Evolutionary conservation across 495 filamentous ascomycete species (phyloP), one percentile per base, ranked within the genome.

Genomic region (Mytilinidion resinicola): DNA sequence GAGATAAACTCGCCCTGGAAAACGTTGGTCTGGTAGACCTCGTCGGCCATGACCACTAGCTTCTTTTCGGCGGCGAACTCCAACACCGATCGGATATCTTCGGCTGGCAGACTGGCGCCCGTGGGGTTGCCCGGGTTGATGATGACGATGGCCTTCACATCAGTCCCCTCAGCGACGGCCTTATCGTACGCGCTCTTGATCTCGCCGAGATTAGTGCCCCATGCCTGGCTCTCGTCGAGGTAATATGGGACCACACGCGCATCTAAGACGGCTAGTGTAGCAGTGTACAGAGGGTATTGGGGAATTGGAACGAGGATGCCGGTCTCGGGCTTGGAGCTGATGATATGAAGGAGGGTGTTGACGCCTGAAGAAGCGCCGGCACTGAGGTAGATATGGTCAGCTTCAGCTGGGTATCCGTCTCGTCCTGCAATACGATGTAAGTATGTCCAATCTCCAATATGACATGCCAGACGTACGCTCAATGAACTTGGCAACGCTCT

Each of bases 111-210:
- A 56, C 85, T 90, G 49, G 90, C 90, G 59, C 93, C 93, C 0
- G 93, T 98, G 3, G 93, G 93, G 77, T 98, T 98, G 44, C 93
- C 93, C 1, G 93, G 93, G 79, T 98, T 98, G 77, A 98, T 97
- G 59, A 97, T 87, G 55, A 91, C 92, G 62, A 98, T 88, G 62
- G 89, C 87, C 57, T 91, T 89, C 25, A 95, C 86, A 63, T 98
- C 89, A 57, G 82, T 87, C 54, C 89, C 91, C 35, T 87, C 80
- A 15, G 72, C 72, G 67, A 83, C 82, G 64, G 92, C 93, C 64
- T 85, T 81, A 57, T 77, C 75, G 64, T 91, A 78, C 1, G 90
- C 79, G 17, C 77, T 69, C 60, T 80, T 79, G 68, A 98, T 93
- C n/a, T 79, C 79, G 38, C 75, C 74, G 42, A 96, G 72, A 69